phyloP scores from a whole-genome alignment of 2,329 filamentous ascomycete genomes.

The Exophiala lecanii-corni region DNA sequence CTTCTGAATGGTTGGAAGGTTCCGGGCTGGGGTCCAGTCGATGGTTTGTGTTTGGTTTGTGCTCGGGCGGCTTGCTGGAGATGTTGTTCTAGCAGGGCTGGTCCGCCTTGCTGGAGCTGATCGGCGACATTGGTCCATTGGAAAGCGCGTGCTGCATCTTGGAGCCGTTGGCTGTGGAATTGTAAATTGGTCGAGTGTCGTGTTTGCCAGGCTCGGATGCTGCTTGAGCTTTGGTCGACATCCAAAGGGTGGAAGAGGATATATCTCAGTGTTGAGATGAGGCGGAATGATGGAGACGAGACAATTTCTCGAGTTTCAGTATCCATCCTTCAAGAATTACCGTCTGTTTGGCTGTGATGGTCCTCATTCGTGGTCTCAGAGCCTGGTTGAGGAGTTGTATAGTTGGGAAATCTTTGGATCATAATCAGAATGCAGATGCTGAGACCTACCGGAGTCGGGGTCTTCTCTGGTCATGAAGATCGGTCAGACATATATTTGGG shows the following conservation, averaged over 20 bases:
- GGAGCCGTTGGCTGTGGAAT: constrained; percentile 5
- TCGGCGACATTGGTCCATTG: constrained; percentile 2
- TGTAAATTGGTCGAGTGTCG: background rate
- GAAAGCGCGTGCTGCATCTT: constrained; percentile 1
- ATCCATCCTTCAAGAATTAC: too few species aligned
- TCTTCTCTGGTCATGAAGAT: too few species aligned
- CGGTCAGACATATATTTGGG: too few species aligned
- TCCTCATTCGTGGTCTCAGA: too few species aligned
- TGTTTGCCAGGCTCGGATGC: background rate
- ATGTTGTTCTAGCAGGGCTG: background rate
- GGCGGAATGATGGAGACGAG: background rate
- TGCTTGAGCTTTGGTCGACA: background rate
- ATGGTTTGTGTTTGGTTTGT: background rate
- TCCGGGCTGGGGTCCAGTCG: background rate
- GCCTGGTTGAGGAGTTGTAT: too few species aligned
- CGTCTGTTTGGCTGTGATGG: too few species aligned
- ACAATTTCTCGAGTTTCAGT: background rate
- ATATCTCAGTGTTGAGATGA: background rate
- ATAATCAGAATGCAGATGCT: too few species aligned
- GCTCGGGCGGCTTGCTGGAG: background rate
- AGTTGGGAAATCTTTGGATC: too few species aligned
- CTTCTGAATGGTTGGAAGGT: constrained; percentile 6
- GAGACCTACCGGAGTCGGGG: too few species aligned
- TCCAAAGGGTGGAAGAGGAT: background rate
- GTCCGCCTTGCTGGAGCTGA: background rate